These are phyloP conservation scores for Nephelium lappaceum DNA, from an alignment of 345 rosid genomes.

Conservation along the genomic window DNA sequence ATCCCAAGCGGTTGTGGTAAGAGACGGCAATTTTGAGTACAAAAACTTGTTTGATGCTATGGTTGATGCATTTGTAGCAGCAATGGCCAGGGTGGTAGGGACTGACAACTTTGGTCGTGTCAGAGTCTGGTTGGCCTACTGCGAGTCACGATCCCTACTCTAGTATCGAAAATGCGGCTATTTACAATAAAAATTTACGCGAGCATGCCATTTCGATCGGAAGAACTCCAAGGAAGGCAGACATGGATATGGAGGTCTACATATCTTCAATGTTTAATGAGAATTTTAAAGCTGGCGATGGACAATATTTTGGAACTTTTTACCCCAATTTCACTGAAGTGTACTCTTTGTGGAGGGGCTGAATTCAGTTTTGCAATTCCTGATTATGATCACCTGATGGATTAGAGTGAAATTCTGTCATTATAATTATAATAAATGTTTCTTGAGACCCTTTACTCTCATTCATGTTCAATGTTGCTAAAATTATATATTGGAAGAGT, in stretches of 20 bases:
- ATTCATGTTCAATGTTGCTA: not conserved
- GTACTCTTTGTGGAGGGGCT: conserved; percentile 26
- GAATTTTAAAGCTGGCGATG: conserved; percentile 17
- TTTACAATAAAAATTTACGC: conserved; percentile 22
- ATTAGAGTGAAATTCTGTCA: not conserved
- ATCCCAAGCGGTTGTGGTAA: conserved; percentile 1
- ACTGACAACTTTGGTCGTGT: conserved; percentile 16
- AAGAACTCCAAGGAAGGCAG: conserved; percentile 22
- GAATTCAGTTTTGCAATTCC: not conserved
- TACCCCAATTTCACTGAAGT: conserved; percentile 24
- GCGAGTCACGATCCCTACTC: conserved; percentile 1
- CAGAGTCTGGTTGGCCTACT: conserved; percentile 19
- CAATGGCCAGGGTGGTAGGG: conserved; percentile 24
- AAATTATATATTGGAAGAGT: not conserved
- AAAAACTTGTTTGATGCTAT: conserved; percentile 28
- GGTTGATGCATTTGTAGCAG: conserved; percentile 31
- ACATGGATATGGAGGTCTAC: conserved; percentile 27
- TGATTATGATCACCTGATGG: not conserved
- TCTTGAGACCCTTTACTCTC: not conserved
- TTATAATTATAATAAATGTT: not conserved
- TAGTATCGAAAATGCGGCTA: conserved; percentile 5
- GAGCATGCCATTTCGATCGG: conserved; percentile 12
- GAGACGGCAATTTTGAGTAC: conserved; percentile 22
- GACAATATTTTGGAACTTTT: conserved; percentile 32
- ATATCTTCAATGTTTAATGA: conserved; percentile 35